These are phyloP conservation scores for Trichoderma koningii DNA, from an alignment of 2,329 filamentous ascomycete genomes.

Conservation along the genomic window DNA sequence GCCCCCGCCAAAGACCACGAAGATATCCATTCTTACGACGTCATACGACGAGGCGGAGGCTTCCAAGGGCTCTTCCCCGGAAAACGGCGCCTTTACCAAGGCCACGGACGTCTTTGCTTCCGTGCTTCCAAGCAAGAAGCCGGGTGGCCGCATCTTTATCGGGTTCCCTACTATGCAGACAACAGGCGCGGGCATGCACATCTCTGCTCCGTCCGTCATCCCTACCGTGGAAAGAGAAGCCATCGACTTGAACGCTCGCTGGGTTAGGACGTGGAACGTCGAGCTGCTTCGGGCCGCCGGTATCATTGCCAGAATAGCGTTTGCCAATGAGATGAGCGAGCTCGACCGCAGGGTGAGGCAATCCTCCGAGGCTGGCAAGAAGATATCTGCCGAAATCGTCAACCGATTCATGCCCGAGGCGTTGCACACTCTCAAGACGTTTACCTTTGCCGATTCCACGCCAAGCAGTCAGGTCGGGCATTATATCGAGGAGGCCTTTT, in stretches of 20 bases:
- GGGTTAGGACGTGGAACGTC: slow-evolving; percentile 92
- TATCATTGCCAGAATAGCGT: slow-evolving; percentile 85
- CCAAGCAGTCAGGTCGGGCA: slow-evolving; percentile 81
- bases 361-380: slow-evolving; percentile 48
- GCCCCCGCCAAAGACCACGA: slow-evolving; percentile 84
- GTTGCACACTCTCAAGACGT: slow-evolving; percentile 81
- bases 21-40: slow-evolving; percentile 83
- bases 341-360: slow-evolving; percentile 63
- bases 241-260: slow-evolving; percentile 93
- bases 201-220: slow-evolving; percentile 94
- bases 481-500: slow-evolving; percentile 92
- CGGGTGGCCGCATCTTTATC: slow-evolving; percentile 86
- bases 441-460: slow-evolving; percentile 86
- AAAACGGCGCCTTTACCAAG: slow-evolving; percentile 51
- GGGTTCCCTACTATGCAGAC: slow-evolving; percentile 98
- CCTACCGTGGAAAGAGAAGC: slow-evolving; percentile 96
- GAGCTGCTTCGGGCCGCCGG: slow-evolving; percentile 91
- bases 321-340: slow-evolving; percentile 81
- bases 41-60: slow-evolving; percentile 81
- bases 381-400: slow-evolving; percentile 65
- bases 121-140: slow-evolving; percentile 82
- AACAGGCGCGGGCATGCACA: slow-evolving; percentile 88
- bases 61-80: slow-evolving; percentile 55
- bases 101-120: slow-evolving; percentile 82
- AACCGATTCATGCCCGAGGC: slow-evolving; percentile 73